Base-by-base conservation (phyloP, 1,284 basidiomycete genomes). In the Trichosporon ovoides region DNA sequence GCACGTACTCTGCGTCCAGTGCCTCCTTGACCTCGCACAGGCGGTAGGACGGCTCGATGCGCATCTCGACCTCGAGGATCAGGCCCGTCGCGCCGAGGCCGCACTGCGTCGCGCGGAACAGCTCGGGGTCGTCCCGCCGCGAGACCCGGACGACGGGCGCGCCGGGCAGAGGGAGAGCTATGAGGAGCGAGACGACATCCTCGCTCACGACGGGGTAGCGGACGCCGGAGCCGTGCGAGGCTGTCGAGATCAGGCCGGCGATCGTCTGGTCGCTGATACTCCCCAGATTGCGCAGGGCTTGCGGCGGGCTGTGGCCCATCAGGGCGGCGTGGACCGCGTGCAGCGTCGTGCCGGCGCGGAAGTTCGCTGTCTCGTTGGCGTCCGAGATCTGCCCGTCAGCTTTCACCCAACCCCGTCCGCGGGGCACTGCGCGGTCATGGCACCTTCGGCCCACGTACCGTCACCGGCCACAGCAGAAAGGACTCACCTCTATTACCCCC, bases 261-360 rank as follows among this genome's bases (percentile, higher is more conserved):
- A 98, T 83, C 3, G 93, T 93, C 77, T 98, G 95, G 76, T 97
- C 92, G 38, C 91, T 95, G 72, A 98, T 98, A 38, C 92, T 95
- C 38, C 96, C 96, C 62, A 98, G 82, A 75, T 92, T 96, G 70
- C 84, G 85, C 83, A 98, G 87, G 43, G 93, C 92, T 19, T 97
- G 83, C 1, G 74, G 61, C 14, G 74, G 74, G 31, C 82, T 81
- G 66, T 87, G 80, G n/a, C 80, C 75, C 36, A 83, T 84, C 54
- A 98, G 86, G n/a, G 66, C 51, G n/a, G 67, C 57, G 58, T 93
- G 88, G 13, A 94, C 81, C 54, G 82, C 80, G 62, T 86, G 81
- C 58, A 96, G 84, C 9, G 83, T 86, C 69, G 94, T 89, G 13
- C 92, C 93, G 4, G 84, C 87, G 65, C 85, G 79, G 67, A 92